phyloP scores from a whole-genome alignment of 1,284 basidiomycete species.

The Rhodotorula sp. region DNA sequence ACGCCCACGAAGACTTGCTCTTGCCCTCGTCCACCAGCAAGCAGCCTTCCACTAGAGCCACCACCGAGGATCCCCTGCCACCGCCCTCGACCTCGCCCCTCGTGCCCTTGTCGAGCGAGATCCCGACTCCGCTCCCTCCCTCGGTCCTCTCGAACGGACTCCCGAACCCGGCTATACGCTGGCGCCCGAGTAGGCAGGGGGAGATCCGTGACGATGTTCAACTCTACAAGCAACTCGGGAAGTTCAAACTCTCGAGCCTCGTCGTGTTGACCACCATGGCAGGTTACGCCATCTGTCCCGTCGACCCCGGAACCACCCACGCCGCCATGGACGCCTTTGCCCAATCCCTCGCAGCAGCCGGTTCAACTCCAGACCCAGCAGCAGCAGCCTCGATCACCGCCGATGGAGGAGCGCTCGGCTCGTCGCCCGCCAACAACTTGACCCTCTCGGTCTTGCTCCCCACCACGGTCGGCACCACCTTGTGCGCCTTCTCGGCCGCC shows the following conservation, averaged over 20 bases:
- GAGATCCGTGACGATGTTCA: conserved; percentile 33
- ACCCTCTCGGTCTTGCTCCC: conserved; percentile 61
- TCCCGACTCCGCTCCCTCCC: conserved; percentile 28
- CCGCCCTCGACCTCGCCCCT: conserved; percentile 40
- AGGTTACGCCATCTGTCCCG: conserved; percentile 86
- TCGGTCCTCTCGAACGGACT: conserved; percentile 36
- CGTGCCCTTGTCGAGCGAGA: conserved; percentile 26
- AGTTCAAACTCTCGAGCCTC: conserved; percentile 81
- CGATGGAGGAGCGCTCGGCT: conserved; percentile 5
- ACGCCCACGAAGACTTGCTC: conserved; percentile 41
- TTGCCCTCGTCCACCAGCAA: conserved; percentile 17
- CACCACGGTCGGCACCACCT: conserved; percentile 81
- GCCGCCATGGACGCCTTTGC: conserved; percentile 59
- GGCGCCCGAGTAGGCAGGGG: conserved; percentile 33
- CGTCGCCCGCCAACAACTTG: conserved; percentile 26
- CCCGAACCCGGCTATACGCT: conserved; percentile 39
- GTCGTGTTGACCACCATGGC: conserved; percentile 89
- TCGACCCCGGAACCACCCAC: conserved; percentile 57
- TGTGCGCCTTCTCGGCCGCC: conserved; percentile 92
- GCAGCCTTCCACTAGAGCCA: background rate
- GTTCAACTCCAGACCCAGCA: conserved; percentile 6
- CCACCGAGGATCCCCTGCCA: conserved; percentile 24
- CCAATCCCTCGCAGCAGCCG: conserved; percentile 29
- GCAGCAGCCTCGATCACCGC: background rate
- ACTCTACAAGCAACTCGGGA: conserved; percentile 77